A percentile compares a stretch with the other conserved stretches of the same genome.
These are phyloP conservation scores for Candida glaebosa DNA, from an alignment of 805 yeast genomes.

Conservation along the genomic window DNA sequence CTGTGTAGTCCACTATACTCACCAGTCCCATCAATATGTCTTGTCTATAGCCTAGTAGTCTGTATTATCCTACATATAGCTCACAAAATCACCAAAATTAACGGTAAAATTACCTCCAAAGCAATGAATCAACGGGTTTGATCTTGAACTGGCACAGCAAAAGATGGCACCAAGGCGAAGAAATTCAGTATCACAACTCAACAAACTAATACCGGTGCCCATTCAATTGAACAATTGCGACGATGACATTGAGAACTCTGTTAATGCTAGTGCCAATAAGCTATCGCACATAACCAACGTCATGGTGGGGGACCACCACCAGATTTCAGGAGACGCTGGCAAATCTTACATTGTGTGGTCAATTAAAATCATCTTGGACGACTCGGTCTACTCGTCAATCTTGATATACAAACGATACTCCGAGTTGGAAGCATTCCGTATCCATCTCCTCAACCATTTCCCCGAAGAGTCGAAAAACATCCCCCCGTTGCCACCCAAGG, in stretches of 20 bases:
- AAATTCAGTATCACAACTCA: conserved; percentile 22
- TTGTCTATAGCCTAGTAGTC: no score
- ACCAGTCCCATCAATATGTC: no score
- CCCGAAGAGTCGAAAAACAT: conserved; percentile 32
- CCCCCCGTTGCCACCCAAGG: conserved; percentile 53
- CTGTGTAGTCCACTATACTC: no score
- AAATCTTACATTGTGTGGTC: conserved; percentile 38
- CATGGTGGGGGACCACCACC: conserved; percentile 38
- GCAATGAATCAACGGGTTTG: no score
- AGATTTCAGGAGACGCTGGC: conserved; percentile 36
- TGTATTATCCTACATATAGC: no score
- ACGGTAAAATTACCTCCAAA: no score
- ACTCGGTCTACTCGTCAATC: conserved; percentile 38
- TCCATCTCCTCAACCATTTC: conserved; percentile 40
- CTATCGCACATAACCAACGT: conserved; percentile 38
- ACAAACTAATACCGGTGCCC: conserved; percentile 35
- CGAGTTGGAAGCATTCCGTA: conserved; percentile 54
- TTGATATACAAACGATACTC: conserved; percentile 57
- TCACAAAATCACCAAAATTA: no score
- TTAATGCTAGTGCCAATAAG: conserved; percentile 1
- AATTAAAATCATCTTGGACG: conserved; percentile 34
- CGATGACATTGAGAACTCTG: conserved; percentile 2
- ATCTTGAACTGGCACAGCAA: no score
- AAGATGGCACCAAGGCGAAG: conserved; percentile 10
- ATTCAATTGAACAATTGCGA: conserved; percentile 29